phyloP scores from a whole-genome alignment of 2,329 filamentous ascomycete species.

The Cyphellophora europaea region DNA sequence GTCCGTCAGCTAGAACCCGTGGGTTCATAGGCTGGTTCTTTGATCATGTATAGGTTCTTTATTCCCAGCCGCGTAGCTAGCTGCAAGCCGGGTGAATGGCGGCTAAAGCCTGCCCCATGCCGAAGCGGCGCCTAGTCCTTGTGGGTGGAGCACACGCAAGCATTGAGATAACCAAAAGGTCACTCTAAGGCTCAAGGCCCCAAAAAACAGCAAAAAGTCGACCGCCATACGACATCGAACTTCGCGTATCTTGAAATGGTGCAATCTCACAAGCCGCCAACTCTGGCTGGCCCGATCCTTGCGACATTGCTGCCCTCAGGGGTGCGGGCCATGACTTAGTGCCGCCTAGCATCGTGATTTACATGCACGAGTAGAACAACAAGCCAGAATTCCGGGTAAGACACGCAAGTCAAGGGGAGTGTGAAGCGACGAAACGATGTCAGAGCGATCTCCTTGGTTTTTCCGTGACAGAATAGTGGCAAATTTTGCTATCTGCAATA shows the following conservation, averaged over 20 bases:
- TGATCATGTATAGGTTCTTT: too few species aligned
- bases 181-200: too few species aligned
- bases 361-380: constrained; percentile 44
- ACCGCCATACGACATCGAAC: constrained; percentile 19
- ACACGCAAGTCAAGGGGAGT: constrained; percentile 30
- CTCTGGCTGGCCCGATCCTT: constrained; percentile 45
- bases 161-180: too few species aligned
- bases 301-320: constrained; percentile 53
- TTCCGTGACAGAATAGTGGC: constrained; percentile 17
- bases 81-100: too few species aligned
- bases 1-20: too few species aligned
- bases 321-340: constrained; percentile 44
- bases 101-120: too few species aligned
- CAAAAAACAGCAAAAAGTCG: constrained; percentile 24
- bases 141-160: too few species aligned
- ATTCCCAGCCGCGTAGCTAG: too few species aligned
- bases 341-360: constrained; percentile 45
- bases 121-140: too few species aligned
- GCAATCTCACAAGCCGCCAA: constrained; percentile 47
- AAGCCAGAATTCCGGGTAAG: constrained; percentile 47
- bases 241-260: constrained; percentile 28
- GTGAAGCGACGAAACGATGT: constrained; percentile 16
- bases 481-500: too few species aligned
- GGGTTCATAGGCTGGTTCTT: too few species aligned
- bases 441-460: constrained; percentile 17